Base-by-base conservation (phyloP, 1,284 basidiomycete species). In the Moniliophthora roreri region DNA sequence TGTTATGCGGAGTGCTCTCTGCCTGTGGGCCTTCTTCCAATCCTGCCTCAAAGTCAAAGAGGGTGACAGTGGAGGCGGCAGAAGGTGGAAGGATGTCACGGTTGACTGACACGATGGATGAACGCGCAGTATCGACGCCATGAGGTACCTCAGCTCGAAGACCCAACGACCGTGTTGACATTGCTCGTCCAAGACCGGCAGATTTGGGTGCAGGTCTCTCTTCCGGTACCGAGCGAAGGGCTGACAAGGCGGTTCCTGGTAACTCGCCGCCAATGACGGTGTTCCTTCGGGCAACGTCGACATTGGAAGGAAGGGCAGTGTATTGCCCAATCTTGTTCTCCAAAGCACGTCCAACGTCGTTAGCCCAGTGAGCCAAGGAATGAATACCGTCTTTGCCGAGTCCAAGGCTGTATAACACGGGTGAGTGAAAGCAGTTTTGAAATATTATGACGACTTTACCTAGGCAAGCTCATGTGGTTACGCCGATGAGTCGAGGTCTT, bases 1-100 rank as follows among this genome's bases (percentile, higher is more conserved):
- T 68, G 60, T 80, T 79, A 57, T 80, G 80, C 4, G 84, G 84
- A 0, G 85, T 87, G 64, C 84, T 87, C 63, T 84, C 78, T 7
- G 80, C 79, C 39, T 73, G 69, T 7, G 82, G 83, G 44, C 78
- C 77, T n/a, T 65, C 66, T 21, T 69, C 62, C 28, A 75, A 58
- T 48, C 66, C 71, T 35, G 69, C 70, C 46, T 74, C 72, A 45
- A 75, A 71, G 16, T 56, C 84, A 58, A 84, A 85, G 32, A 86
- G 67, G 0, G 82, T 83, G 15, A 74, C 73, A 16, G 79, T 82
- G 15, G 84, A 85, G 5, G 80, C 76, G 8, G 83, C 78, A 15
- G 81, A 85, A 10, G 76, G 72, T 3, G 73, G 74, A 21, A 71
- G 65, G 34, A 69, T 62, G 9, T 46, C 44, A 32, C 48, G 48